A percentile compares a stretch with the other conserved stretches of the same genome.
phyloP scores from a whole-genome alignment of 2,329 filamentous ascomycete species.

The Colletotrichum filicis region DNA sequence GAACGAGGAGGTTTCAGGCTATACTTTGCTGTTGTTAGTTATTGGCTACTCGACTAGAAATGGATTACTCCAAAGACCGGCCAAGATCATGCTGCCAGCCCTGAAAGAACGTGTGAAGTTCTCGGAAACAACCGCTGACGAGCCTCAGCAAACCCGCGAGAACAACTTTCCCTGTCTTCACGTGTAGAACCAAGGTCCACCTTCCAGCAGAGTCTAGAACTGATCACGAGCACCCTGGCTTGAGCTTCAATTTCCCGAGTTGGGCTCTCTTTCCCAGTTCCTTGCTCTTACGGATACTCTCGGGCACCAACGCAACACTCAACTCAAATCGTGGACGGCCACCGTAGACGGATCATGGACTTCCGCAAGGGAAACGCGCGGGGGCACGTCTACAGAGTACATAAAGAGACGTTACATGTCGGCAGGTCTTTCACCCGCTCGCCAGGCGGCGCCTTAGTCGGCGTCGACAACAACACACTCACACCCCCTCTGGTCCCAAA shows the following conservation, averaged over 20 bases:
- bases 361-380: not conserved
- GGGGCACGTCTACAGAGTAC: too few species aligned
- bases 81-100: not conserved
- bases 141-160: not conserved
- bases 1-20: not conserved
- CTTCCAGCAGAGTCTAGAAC: not conserved
- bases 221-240: constrained; percentile 16
- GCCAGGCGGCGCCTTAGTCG: not conserved
- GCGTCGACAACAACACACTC: constrained; percentile 13
- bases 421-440: not conserved
- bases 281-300: constrained; percentile 1
- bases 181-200: constrained; percentile 12
- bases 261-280: not conserved
- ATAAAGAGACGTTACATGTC: not conserved
- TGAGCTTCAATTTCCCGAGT: constrained; percentile 20
- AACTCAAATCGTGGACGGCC: constrained; percentile 17
- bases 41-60: not conserved
- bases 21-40: not conserved
- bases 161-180: constrained; percentile 6
- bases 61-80: too few species aligned
- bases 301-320: constrained; percentile 29
- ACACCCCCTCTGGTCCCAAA: not conserved
- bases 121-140: not conserved
- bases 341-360: constrained; percentile 18
- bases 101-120: not conserved